Conservation (phyloP, 1,284 basidiomycete species). For the Naganishia albida region DNA sequence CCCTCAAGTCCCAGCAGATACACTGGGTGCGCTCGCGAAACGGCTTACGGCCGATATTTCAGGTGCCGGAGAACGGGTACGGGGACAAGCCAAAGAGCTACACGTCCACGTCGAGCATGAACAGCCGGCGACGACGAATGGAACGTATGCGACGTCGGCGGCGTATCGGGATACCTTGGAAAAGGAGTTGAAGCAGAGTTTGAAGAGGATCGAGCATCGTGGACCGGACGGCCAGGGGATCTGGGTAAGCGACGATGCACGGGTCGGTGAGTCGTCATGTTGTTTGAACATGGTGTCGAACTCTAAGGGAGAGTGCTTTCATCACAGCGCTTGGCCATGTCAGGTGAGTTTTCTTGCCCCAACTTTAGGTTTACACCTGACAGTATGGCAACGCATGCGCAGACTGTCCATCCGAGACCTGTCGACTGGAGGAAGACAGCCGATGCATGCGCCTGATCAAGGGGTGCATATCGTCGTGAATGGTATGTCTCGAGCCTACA, state of each 20-base stretch:
- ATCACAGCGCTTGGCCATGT: background rate
- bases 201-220: conserved; percentile 36
- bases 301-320: background rate
- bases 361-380: background rate
- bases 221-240: conserved; percentile 40
- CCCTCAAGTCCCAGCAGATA: conserved; percentile 9
- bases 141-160: too few relatives aligned
- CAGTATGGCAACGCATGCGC: background rate
- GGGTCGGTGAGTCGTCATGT: conserved; percentile 34
- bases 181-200: conserved; percentile 23
- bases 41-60: background rate
- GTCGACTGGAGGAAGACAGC: conserved; percentile 50
- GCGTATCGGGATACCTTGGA: conserved; percentile 17
- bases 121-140: background rate
- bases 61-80: background rate
- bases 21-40: background rate
- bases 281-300: background rate
- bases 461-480: conserved; percentile 55
- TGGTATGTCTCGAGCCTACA: too few relatives aligned
- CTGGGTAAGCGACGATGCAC: conserved; percentile 33
- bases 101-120: conserved; percentile 8
- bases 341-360: background rate
- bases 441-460: conserved; percentile 50
- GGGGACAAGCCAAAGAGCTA: background rate
- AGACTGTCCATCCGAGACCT: conserved; percentile 45